A percentile compares a stretch with the other conserved stretches of the same genome.
These are phyloP conservation scores for Pleurotus ostreatus DNA, from an alignment of 768 basidiomycete species.

Conservation along the genomic window DNA sequence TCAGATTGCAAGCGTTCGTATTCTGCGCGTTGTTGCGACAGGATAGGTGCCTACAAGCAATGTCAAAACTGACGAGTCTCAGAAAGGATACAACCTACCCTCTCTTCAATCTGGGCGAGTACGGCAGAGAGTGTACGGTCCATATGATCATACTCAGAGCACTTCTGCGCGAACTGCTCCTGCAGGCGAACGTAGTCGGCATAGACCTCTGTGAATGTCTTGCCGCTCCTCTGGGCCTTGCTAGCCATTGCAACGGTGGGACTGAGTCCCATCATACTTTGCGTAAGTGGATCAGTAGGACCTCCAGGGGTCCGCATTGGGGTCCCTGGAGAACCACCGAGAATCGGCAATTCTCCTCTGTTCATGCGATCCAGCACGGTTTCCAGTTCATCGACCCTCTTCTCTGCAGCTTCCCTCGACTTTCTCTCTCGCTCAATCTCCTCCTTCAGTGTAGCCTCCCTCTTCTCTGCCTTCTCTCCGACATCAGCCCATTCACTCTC, in stretches of 20 bases:
- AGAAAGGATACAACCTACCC: constrained; percentile 44
- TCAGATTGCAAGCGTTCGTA: constrained; percentile 83
- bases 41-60: constrained; percentile 71
- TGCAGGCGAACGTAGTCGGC: constrained; percentile 85
- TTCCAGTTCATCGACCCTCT: constrained; percentile 66
- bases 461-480: constrained; percentile 61
- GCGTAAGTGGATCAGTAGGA: constrained; percentile 35
- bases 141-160: constrained; percentile 81
- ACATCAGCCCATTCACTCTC: constrained; percentile 81
- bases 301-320: constrained; percentile 37
- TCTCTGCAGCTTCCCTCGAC: constrained; percentile 68
- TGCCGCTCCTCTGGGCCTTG: constrained; percentile 74
- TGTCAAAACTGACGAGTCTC: constrained; percentile 5
- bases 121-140: constrained; percentile 76
- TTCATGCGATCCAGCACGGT: constrained; percentile 68
- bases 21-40: constrained; percentile 86
- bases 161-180: constrained; percentile 75
- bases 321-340: constrained; percentile 45
- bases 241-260: constrained; percentile 87
- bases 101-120: constrained; percentile 86
- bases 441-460: constrained; percentile 63
- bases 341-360: constrained; percentile 64
- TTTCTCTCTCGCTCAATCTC: constrained; percentile 70
- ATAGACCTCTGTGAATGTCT: constrained; percentile 94
- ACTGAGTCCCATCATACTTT: constrained; percentile 68